Percentiles rank a stretch among this genome's conserved stretches.
These are phyloP conservation scores for Uronychia binucleata DNA, from an alignment of 73 alveolate genomes.

Conservation along the genomic window DNA sequence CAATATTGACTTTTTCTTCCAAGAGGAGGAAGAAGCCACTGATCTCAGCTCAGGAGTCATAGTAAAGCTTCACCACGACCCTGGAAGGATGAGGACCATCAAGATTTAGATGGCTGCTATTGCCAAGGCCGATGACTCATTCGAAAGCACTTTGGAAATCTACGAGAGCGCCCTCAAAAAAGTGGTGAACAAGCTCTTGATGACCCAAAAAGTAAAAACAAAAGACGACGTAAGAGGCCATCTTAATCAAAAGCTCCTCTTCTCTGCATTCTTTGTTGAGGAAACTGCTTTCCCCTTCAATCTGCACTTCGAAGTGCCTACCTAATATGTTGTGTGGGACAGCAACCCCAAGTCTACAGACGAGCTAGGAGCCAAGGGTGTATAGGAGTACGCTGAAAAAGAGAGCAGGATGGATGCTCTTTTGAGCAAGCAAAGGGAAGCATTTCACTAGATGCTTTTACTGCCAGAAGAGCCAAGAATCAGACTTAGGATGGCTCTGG, in stretches of 20 bases:
- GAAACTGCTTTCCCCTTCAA: background rate
- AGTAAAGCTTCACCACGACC: background rate
- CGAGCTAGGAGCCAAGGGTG: background rate
- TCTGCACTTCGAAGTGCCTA: constrained; percentile 5
- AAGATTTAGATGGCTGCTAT: background rate
- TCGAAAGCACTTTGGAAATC: background rate
- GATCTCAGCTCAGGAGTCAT: background rate
- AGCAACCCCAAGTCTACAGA: background rate
- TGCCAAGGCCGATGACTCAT: background rate
- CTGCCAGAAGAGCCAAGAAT: background rate
- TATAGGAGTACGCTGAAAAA: background rate
- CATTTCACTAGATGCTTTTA: background rate
- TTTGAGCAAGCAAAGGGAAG: background rate
- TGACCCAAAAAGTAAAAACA: background rate
- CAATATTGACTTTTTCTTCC: background rate
- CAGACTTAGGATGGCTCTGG: too few species aligned
- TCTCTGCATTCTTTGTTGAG: background rate
- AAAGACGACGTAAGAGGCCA: background rate
- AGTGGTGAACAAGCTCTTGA: background rate
- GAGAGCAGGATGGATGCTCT: background rate
- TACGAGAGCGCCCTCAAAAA: background rate
- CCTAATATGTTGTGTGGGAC: background rate
- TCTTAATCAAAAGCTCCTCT: background rate
- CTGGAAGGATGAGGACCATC: background rate
- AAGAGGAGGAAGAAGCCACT: background rate